Evolutionary conservation across 208 protist species (phyloP).

Genomic region (Trichomonas tenax): DNA sequence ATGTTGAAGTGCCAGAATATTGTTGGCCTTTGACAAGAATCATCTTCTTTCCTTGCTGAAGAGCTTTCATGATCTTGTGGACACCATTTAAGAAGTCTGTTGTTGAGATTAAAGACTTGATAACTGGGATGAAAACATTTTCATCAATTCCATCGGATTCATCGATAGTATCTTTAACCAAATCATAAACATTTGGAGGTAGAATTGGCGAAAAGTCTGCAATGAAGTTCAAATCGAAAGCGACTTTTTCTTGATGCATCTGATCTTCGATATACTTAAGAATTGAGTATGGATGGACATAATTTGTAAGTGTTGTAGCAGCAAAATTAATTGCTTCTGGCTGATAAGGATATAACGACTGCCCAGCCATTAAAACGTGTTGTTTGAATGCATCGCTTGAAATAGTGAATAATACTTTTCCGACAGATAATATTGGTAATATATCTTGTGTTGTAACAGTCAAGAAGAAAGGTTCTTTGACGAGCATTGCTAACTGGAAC

Average conservation of each 20-base stretch:
- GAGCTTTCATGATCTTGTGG: neutral
- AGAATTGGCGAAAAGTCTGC: neutral
- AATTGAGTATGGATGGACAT: neutral
- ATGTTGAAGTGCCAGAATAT: neutral
- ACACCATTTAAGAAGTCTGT: neutral
- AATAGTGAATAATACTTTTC: neutral
- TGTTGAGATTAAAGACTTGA: neutral
- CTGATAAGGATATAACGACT: neutral
- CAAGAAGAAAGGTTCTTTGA: neutral
- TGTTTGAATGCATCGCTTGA: neutral
- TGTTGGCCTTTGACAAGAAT: neutral
- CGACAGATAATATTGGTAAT: neutral
- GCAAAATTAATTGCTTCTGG: neutral
- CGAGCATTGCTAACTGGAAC: neutral
- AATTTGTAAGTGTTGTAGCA: neutral
- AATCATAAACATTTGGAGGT: neutral
- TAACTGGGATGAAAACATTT: neutral
- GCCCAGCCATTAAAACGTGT: neutral
- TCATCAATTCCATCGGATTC: neutral
- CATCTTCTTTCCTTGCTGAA: neutral
- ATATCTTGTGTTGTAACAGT: neutral
- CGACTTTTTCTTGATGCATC: neutral
- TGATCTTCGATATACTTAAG: neutral
- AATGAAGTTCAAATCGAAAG: neutral
- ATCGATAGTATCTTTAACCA: neutral